A percentile compares a stretch with the other conserved stretches of the same genome.
phyloP scores from a whole-genome alignment of 306 rosid species.

The Vigna radiata region DNA sequence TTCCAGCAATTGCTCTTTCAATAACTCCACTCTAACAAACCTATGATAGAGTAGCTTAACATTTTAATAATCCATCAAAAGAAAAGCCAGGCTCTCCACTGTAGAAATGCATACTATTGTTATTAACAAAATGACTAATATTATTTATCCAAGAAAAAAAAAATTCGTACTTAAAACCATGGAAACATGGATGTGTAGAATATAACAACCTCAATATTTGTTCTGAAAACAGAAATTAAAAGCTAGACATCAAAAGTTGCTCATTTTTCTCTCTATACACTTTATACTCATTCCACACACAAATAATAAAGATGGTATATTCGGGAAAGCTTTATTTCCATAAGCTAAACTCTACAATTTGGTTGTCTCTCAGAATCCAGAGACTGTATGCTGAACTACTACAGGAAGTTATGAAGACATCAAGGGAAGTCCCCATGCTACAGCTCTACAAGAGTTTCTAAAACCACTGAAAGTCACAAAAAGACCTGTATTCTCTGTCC shows the following conservation, averaged over 20 bases:
- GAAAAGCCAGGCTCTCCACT: background rate
- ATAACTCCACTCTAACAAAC: constrained; percentile 87
- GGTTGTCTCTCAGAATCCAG: background rate
- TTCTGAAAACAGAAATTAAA: background rate
- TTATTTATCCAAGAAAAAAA: background rate
- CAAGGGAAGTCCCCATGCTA: background rate
- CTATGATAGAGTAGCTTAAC: constrained; percentile 51
- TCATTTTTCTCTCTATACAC: background rate
- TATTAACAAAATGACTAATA: constrained; percentile 20
- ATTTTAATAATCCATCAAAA: constrained; percentile 24
- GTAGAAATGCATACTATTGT: constrained; percentile 16
- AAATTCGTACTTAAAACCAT: constrained; percentile 6
- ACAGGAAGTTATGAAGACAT: background rate
- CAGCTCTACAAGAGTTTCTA: background rate
- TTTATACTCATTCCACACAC: background rate
- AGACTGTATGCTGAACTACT: background rate
- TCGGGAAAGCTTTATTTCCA: constrained; percentile 17
- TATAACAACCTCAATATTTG: background rate
- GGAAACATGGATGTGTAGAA: constrained; percentile 19
- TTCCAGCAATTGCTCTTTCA: constrained; percentile 84
- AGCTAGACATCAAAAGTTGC: too few relatives aligned
- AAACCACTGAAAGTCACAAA: background rate
- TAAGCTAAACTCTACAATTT: background rate
- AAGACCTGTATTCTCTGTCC: background rate
- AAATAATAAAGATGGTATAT: constrained; percentile 10